Evolutionary conservation across 148 eudicot species (phyloP), one percentile per base, ranked within the genome.

Genomic region (Camellia japonica): DNA sequence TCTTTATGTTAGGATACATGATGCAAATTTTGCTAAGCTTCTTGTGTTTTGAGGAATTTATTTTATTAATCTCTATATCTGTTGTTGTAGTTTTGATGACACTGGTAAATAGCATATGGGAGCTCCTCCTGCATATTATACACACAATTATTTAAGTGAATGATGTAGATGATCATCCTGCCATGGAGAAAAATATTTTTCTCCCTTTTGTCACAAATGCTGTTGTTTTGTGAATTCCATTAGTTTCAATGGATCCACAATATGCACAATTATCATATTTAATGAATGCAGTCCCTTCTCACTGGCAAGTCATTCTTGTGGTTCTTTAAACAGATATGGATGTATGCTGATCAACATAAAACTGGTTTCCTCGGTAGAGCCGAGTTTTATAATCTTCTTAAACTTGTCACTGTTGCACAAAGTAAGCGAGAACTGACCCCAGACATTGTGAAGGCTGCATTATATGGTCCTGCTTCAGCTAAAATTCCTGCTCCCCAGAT

Each of bases 381-480:
- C 10, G 99, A 96, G 77, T 96, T 96, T 84, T 96, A 91, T 83
- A 96, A 94, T 82, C 91, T 91, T 82, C 98, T 96, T 73, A 93
- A 94, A 82, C 99, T 96, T 85, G 95, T 92, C 69, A 96, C 99
- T 38, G 97, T 96, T 68, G 98, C 99, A 46, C 99, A 96, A 79
- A 92, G 92, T 82, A 96, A 91, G 78, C 82, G 93, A 75, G 98
- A 92, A 20, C 86, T 96, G 80, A 92, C 97, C 20, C 89, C 95
- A 61, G 99, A 96, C 44, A 87, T 96, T 19, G 99, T 96, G 76
- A 91, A 86, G 83, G 92, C 94, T 43, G 99, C 98, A 62, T 80
- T 96, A 49, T 91, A 84, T 87, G 89, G 97, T 67, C 95, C 95
- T 68, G 97, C 98, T 86, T 92, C 99, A 55, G 89, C 93, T 68